phyloP scores from a whole-genome alignment of 2,329 filamentous ascomycete species.

The Aureobasidium uvarum region DNA sequence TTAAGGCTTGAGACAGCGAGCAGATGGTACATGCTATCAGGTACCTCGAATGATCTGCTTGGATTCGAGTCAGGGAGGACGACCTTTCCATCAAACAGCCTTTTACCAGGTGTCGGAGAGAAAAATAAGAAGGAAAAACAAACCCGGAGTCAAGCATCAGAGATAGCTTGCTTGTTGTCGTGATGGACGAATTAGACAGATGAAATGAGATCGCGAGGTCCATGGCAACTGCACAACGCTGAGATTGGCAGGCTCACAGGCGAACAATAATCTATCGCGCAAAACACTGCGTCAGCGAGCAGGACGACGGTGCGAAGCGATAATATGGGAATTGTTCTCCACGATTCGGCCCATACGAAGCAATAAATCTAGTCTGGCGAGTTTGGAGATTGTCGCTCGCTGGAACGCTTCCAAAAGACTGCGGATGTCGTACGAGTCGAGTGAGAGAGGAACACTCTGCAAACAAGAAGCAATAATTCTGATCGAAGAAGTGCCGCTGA shows the following conservation, averaged over 20 bases:
- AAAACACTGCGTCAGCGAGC: not conserved
- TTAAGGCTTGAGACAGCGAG: constrained; percentile 6
- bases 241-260: constrained; percentile 2
- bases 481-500: constrained; percentile 1
- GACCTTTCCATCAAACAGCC: not conserved
- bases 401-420: not conserved
- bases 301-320: not conserved
- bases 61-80: not conserved
- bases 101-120: not conserved
- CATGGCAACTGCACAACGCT: not conserved
- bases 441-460: not conserved
- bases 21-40: not conserved
- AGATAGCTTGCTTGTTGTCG: constrained; percentile 1
- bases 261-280: constrained; percentile 4
- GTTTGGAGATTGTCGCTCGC: not conserved
- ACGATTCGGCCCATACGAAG: not conserved
- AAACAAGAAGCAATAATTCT: not conserved
- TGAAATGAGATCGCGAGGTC: not conserved
- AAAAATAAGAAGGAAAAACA: not conserved
- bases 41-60: constrained; percentile 1
- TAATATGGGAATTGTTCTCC: not conserved
- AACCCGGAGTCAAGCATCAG: not conserved
- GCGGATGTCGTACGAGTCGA: not conserved
- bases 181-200: not conserved
- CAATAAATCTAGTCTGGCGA: not conserved